Evolutionary conservation across 73 alveolate genomes (phyloP).

Genomic region (Symbiodinium natans): DNA sequence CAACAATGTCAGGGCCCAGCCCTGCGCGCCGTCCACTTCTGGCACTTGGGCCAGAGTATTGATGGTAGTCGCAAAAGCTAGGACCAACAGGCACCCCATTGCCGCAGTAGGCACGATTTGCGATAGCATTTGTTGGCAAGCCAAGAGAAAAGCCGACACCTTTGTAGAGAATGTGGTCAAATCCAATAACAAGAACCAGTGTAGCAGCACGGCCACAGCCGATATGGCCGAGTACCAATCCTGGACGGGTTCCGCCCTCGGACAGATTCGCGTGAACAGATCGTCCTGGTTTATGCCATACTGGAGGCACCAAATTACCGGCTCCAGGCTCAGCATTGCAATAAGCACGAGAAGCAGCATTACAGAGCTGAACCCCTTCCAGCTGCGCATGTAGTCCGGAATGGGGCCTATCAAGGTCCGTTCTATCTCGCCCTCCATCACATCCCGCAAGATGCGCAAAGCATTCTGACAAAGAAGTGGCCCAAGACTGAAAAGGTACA

Average conservation of each 20-base stretch:
- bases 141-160: neutral
- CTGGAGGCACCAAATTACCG: neutral
- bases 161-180: neutral
- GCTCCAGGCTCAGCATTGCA: neutral
- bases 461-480: neutral
- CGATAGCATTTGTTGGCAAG: neutral
- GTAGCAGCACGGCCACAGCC: neutral
- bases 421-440: neutral
- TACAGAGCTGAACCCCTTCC: neutral
- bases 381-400: neutral
- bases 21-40: neutral
- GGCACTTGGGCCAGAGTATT: neutral
- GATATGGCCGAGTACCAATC: neutral
- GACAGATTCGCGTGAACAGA: neutral
- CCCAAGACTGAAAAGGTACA: neutral
- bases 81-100: neutral
- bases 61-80: neutral
- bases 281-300: neutral
- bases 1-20: neutral
- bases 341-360: neutral
- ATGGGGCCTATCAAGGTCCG: neutral
- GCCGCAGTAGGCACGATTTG: neutral
- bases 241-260: neutral
- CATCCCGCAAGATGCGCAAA: neutral
- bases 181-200: neutral